Conservation (phyloP, 2,329 filamentous ascomycete species). For the Aspergillus proliferans region DNA sequence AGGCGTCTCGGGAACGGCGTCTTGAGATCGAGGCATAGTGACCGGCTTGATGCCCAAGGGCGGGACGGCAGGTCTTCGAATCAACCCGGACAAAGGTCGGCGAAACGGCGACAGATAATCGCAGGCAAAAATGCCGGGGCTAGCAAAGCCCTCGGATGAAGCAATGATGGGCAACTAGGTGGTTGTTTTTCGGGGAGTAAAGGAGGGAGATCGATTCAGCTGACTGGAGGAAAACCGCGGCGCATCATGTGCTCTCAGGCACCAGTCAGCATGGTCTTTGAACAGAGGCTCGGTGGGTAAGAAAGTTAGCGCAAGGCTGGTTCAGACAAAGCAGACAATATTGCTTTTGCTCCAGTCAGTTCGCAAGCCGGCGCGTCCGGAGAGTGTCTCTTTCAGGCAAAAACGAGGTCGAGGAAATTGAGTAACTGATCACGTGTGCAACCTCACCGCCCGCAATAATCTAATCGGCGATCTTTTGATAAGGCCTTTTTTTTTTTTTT, state of each 20-base stretch:
- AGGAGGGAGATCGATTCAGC: conserved; percentile 1
- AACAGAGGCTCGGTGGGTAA: not conserved
- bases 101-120: conserved; percentile 11
- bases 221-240: conserved; percentile 8
- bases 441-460: conserved; percentile 25
- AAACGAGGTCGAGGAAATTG: not conserved
- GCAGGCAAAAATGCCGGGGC: conserved; percentile 18
- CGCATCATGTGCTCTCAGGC: conserved; percentile 11
- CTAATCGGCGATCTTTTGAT: conserved; percentile 24
- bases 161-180: conserved; percentile 30
- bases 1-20: conserved; percentile 67
- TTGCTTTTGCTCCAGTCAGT: too few relatives aligned
- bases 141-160: conserved; percentile 18
- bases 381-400: not conserved
- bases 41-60: conserved; percentile 32
- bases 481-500: conserved; percentile 17
- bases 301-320: too few relatives aligned
- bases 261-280: conserved; percentile 3
- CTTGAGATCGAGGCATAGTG: conserved; percentile 42
- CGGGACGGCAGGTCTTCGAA: conserved; percentile 41
- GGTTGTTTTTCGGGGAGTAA: not conserved
- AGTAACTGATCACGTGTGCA: conserved; percentile 9
- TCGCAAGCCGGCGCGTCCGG: too few relatives aligned
- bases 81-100: conserved; percentile 21
- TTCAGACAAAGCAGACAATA: too few relatives aligned